Evolutionary conservation across 1,139 yeast species (phyloP), one percentile per base, ranked within the genome.

Genomic region (Scheffersomyces insectosa): DNA sequence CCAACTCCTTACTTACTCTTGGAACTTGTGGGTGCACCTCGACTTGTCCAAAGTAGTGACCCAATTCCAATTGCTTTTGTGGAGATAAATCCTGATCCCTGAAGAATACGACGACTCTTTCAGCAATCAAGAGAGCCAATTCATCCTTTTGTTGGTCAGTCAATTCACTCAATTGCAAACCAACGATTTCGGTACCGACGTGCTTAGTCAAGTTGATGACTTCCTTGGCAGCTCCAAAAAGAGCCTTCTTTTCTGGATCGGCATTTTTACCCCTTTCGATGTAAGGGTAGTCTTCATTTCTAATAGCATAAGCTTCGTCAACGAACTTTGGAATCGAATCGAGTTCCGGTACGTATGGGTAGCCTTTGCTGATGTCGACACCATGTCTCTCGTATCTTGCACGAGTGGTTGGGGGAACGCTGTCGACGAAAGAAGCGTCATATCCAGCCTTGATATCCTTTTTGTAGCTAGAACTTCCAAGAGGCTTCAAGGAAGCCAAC

Each of bases 41-140:
- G 27, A 71, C 69, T 50, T 68, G 72, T 9, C 76, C 77, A 66
- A 68, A 71, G 57, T 70, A 70, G 29, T 65, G 53, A 27, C 76
- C 77, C 39, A 70, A 58, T 42, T 68, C 73, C 55, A 72, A 70
- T 59, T 78, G 82, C 47, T 65, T 70, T 51, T 63, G 67, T 10
- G 77, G 76, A 28, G 71, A 56, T 47, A 71, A 65, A 49, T 71
- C 77, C 51, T 71, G 76, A 50, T 70, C 68, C 49, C 69, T 61
- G 56, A 71, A 71, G 52, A 71, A 69, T 1, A 71, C 77, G 31
- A 71, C 77, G 10, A 69, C 72, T 52, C 76, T 60, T 48, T 71
- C 75, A 27, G 75, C 75, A 42, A 70, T 56, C 51, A 70, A 66
- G 34, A 71, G 59, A 6, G 76, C 77, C 59, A 71, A 66, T 49